Percentiles rank a stretch among this genome's conserved stretches.
These are phyloP conservation scores for Saccharomycopsis sp. DNA, from an alignment of 805 yeast species.

Conservation along the genomic window DNA sequence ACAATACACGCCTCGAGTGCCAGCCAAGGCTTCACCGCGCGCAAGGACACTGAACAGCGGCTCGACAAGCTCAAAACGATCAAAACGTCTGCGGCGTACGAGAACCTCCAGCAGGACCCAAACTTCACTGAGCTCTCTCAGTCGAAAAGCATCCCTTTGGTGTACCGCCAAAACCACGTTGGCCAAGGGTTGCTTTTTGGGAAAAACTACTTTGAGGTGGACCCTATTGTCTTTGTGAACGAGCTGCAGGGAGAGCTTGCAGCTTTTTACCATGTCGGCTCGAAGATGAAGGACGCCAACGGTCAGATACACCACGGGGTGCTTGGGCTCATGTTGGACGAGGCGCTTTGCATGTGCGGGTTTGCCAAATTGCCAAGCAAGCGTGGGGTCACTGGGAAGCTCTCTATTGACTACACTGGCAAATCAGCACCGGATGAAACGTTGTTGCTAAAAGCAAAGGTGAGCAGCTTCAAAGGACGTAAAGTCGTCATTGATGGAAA, in stretches of 20 bases:
- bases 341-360: constrained; percentile 77
- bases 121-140: constrained; percentile 27
- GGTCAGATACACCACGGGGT: constrained; percentile 79
- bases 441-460: constrained; percentile 59
- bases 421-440: constrained; percentile 35
- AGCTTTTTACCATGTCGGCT: constrained; percentile 66
- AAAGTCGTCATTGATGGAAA: constrained; percentile 72
- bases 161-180: constrained; percentile 55
- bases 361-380: constrained; percentile 71
- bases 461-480: constrained; percentile 60
- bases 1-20: constrained; percentile 12
- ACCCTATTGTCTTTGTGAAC: constrained; percentile 60
- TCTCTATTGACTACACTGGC: constrained; percentile 51
- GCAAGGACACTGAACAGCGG: constrained; percentile 22
- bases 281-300: constrained; percentile 31
- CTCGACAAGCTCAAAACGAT: constrained; percentile 25
- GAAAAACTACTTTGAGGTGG: constrained; percentile 57
- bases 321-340: constrained; percentile 44
- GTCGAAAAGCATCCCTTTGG: constrained; percentile 44
- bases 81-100: constrained; percentile 26
- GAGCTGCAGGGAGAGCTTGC: constrained; percentile 42
- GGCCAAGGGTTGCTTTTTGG: constrained; percentile 68
- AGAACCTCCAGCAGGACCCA: constrained; percentile 22
- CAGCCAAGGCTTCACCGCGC: constrained; percentile 22
- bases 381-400: constrained; percentile 82